A percentile compares a stretch with the other conserved stretches of the same genome.
Evolutionary conservation across 2,329 filamentous ascomycete species (phyloP).

Genomic region (Penicillium sp.): DNA sequence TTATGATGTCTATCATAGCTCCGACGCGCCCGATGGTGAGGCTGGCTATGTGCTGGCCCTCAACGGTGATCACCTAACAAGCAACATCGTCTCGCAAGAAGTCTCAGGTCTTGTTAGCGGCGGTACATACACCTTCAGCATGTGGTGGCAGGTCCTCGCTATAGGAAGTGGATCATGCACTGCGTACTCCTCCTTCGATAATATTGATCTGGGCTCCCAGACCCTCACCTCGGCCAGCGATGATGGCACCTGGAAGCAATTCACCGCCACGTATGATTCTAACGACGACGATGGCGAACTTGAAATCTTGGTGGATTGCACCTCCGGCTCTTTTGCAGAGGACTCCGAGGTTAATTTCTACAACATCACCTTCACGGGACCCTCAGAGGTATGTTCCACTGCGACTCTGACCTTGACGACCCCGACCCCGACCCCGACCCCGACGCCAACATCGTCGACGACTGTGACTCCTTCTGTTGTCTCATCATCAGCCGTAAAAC

Average conservation of each 20-base stretch:
- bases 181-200: not conserved
- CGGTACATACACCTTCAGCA: not conserved
- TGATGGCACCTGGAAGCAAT: not conserved
- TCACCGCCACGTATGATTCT: not conserved
- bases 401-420: not conserved
- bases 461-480: not conserved
- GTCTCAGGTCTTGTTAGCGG: not conserved
- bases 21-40: not conserved
- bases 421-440: constrained; percentile 9
- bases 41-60: not conserved
- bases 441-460: constrained; percentile 12
- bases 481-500: not conserved
- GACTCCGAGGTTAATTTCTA: not conserved
- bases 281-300: not conserved
- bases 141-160: not conserved
- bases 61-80: not conserved
- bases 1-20: not conserved
- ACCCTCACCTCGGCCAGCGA: not conserved
- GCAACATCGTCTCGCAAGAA: not conserved
- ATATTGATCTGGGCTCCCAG: not conserved
- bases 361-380: not conserved
- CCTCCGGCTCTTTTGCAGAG: not conserved
- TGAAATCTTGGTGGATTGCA: not conserved
- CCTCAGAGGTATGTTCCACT: not conserved
- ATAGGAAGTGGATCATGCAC: not conserved